These are phyloP conservation scores for Aspergillus phoenicis DNA, from an alignment of 2,329 filamentous ascomycete species.

Conservation along the genomic window DNA sequence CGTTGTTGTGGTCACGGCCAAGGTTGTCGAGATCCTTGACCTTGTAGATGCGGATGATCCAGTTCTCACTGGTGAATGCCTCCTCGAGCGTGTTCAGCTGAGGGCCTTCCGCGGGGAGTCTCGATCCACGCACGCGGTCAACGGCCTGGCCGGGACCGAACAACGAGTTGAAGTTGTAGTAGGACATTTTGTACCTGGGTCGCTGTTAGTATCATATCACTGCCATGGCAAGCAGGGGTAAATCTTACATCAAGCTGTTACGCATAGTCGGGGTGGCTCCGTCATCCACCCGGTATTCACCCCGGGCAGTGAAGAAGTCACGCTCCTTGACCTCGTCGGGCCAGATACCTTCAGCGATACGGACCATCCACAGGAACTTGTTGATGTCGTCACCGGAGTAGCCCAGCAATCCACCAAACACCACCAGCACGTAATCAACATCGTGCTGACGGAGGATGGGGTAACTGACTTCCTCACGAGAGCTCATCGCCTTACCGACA, in stretches of 20 bases:
- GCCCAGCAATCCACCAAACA: conserved; percentile 92
- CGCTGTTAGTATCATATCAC: conserved; percentile 23
- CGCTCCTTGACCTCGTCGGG: conserved; percentile 98
- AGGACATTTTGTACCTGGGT: conserved; percentile 98
- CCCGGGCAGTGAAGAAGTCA: conserved; percentile 88
- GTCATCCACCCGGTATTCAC: conserved; percentile 94
- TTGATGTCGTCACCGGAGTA: conserved; percentile 99
- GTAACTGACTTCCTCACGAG: conserved; percentile 95
- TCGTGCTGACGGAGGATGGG: conserved; percentile 98
- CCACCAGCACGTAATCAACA: conserved; percentile 96
- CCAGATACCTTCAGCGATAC: conserved; percentile 99
- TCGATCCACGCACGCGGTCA: conserved; percentile 82
- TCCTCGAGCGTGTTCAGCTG: conserved; percentile 89
- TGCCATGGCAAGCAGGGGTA: background rate
- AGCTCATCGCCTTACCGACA: conserved; percentile 98
- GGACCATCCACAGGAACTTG: conserved; percentile 99
- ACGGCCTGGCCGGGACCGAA: conserved; percentile 89
- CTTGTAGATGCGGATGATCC: conserved; percentile 99
- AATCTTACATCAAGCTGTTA: conserved; percentile 93
- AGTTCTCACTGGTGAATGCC: conserved; percentile 98
- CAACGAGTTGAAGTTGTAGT: conserved; percentile 92
- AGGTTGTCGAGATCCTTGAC: conserved; percentile 98
- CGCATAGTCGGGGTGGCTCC: conserved; percentile 95
- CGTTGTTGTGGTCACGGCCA: conserved; percentile 78
- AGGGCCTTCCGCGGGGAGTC: conserved; percentile 80